These are phyloP conservation scores for Albizia julibrissin DNA, from an alignment of 306 rosid genomes.

Conservation along the genomic window DNA sequence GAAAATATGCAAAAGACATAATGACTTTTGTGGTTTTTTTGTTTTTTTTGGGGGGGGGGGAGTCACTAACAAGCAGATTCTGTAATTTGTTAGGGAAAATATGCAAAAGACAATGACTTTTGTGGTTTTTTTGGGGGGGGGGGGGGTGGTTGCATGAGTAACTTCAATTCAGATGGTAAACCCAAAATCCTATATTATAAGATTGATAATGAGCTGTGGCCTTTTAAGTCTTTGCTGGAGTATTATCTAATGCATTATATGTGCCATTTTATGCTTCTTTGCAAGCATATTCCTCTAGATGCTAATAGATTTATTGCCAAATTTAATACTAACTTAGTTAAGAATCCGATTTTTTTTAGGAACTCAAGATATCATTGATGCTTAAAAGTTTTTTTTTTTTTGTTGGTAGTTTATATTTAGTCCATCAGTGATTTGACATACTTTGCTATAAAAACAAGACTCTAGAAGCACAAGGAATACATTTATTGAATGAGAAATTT, in stretches of 20 bases:
- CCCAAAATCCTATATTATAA: neutral
- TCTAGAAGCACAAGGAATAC: no score
- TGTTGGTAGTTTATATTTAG: no score
- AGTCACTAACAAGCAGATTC: conserved; percentile 37
- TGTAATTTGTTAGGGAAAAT: conserved; percentile 32
- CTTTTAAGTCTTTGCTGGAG: conserved; percentile 14
- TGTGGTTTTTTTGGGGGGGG: accelerated
- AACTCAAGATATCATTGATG: no score
- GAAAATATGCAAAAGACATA: conserved; percentile 31
- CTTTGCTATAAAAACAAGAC: no score
- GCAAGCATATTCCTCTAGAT: neutral
- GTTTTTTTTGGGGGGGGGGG: no score
- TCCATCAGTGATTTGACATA: no score
- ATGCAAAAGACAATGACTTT: conserved; percentile 6
- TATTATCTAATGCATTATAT: conserved; percentile 24
- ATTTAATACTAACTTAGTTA: no score
- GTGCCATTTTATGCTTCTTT: conserved; percentile 23
- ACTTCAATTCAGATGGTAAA: conserved; percentile 8
- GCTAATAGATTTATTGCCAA: no score
- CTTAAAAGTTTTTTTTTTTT: no score
- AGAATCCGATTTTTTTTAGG: no score
- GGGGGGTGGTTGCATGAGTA: neutral
- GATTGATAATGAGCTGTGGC: conserved; percentile 14
- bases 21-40: no score
- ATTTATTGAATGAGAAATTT: no score